Conservation (phyloP, 2,329 filamentous ascomycete genomes). For the Aspergillus glaucus region DNA sequence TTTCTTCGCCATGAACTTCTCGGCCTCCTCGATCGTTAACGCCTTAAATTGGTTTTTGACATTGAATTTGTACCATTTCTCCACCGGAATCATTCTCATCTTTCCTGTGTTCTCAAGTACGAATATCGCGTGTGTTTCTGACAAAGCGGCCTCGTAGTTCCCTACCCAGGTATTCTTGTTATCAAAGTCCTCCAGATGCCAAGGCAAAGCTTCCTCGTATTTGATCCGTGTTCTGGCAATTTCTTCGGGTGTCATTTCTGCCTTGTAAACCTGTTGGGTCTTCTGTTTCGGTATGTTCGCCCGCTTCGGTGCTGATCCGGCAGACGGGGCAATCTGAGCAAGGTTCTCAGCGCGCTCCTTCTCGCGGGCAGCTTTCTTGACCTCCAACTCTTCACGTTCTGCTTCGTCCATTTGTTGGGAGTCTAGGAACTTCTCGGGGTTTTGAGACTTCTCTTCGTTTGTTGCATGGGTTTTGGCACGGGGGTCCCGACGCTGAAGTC, state of each 20-base stretch:
- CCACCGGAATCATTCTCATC: slow-evolving; percentile 82
- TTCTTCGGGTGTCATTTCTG: slow-evolving; percentile 70
- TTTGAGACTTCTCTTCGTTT: slow-evolving; percentile 41
- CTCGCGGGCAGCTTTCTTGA: slow-evolving; percentile 67
- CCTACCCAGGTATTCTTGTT: slow-evolving; percentile 93
- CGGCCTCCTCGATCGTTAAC: slow-evolving; percentile 75
- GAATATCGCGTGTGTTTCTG: slow-evolving; percentile 72
- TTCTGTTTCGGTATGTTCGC: slow-evolving; percentile 66
- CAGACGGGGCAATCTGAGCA: slow-evolving; percentile 85
- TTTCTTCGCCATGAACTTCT: slow-evolving; percentile 75
- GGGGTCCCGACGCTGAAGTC: slow-evolving; percentile 82
- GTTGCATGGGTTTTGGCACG: slow-evolving; percentile 54
- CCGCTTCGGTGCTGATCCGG: slow-evolving; percentile 62
- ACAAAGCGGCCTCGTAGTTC: slow-evolving; percentile 81
- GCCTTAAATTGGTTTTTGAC: slow-evolving; percentile 59
- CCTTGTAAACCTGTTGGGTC: slow-evolving; percentile 75
- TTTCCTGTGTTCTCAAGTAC: slow-evolving; percentile 62
- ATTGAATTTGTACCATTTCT: slow-evolving; percentile 80
- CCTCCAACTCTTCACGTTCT: slow-evolving; percentile 54
- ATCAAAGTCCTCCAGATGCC: slow-evolving; percentile 95
- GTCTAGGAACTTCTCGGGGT: slow-evolving; percentile 32
- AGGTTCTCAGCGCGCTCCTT: slow-evolving; percentile 80
- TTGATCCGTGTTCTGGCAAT: slow-evolving; percentile 58
- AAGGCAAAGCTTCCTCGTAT: slow-evolving; percentile 92
- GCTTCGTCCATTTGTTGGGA: slow-evolving; percentile 58